phyloP scores from a whole-genome alignment of 768 basidiomycete species.

The Amyloporia xantha region DNA sequence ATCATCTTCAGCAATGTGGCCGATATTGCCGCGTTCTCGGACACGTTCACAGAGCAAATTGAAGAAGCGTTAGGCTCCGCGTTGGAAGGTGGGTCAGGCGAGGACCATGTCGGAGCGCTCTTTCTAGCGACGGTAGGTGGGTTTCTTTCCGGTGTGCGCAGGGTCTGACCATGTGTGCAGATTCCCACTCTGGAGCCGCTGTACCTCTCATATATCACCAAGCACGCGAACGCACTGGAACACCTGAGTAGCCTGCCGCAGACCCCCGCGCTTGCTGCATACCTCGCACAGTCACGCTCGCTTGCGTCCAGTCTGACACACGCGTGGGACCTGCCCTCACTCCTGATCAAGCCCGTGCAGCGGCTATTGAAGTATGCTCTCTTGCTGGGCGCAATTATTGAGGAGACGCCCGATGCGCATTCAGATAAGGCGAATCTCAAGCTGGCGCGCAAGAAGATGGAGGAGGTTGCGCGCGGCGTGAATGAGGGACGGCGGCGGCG shows the following conservation, averaged over 20 bases:
- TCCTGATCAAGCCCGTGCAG: conserved; percentile 97
- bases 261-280: conserved; percentile 55
- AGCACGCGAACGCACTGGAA: conserved; percentile 66
- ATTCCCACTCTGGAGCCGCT: conserved; percentile 63
- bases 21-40: conserved; percentile 68
- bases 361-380: conserved; percentile 92
- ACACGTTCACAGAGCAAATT: conserved; percentile 55
- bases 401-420: conserved; percentile 66
- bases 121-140: conserved; percentile 64
- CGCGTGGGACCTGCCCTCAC: conserved; percentile 88
- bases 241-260: conserved; percentile 49
- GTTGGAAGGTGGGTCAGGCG: conserved; percentile 57
- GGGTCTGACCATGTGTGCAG: conserved; percentile 28
- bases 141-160: conserved; percentile 2
- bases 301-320: conserved; percentile 70
- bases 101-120: conserved; percentile 62
- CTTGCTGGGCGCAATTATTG: conserved; percentile 69
- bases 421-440: conserved; percentile 55
- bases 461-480: conserved; percentile 67
- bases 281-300: conserved; percentile 58
- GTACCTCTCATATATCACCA: conserved; percentile 77
- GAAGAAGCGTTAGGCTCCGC: conserved; percentile 60
- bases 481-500: conserved; percentile 73
- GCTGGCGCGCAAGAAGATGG: conserved; percentile 51
- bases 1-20: conserved; percentile 74